Evolutionary conservation across 1,139 yeast species (phyloP).

Genomic region (Zygosaccharomyces sapae): DNA sequence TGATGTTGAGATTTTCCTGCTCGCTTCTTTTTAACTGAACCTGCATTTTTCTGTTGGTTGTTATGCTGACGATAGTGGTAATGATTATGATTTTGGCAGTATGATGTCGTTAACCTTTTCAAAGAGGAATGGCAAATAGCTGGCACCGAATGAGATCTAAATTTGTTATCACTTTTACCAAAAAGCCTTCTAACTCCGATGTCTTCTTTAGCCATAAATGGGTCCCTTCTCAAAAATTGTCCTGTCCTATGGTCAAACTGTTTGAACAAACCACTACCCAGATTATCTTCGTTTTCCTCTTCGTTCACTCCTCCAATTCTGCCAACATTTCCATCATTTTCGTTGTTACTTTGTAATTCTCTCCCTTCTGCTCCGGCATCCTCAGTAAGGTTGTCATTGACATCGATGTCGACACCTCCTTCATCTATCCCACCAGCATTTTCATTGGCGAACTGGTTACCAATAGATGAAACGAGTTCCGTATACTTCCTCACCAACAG

Average conservation of each 20-base stretch:
- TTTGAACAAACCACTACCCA: slow-evolving; percentile 22
- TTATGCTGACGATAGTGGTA: slow-evolving; percentile 13
- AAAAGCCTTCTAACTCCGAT: slow-evolving; percentile 8
- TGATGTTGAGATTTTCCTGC: slow-evolving; percentile 2
- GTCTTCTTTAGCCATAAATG: neutral
- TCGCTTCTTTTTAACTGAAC: slow-evolving; percentile 3
- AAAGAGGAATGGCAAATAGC: slow-evolving; percentile 35
- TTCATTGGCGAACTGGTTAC: slow-evolving; percentile 4
- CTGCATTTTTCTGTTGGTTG: slow-evolving; percentile 3
- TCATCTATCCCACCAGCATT: neutral
- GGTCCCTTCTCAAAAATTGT: slow-evolving; percentile 23
- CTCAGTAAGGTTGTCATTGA: neutral
- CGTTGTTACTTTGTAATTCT: neutral
- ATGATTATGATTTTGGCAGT: slow-evolving; percentile 13
- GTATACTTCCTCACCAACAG: slow-evolving; percentile 13
- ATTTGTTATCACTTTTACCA: slow-evolving; percentile 18
- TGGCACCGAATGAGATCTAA: slow-evolving; percentile 36
- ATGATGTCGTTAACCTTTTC: slow-evolving; percentile 22
- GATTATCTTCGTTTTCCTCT: slow-evolving; percentile 4
- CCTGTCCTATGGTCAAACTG: slow-evolving; percentile 35
- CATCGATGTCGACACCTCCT: neutral
- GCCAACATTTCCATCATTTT: neutral
- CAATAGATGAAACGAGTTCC: slow-evolving; percentile 11
- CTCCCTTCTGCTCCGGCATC: neutral
- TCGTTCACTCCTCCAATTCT: slow-evolving; percentile 5